Evolutionary conservation across 1,284 basidiomycete genomes (phyloP).

Genomic region (Pyrrhoderma lamaoense): DNA sequence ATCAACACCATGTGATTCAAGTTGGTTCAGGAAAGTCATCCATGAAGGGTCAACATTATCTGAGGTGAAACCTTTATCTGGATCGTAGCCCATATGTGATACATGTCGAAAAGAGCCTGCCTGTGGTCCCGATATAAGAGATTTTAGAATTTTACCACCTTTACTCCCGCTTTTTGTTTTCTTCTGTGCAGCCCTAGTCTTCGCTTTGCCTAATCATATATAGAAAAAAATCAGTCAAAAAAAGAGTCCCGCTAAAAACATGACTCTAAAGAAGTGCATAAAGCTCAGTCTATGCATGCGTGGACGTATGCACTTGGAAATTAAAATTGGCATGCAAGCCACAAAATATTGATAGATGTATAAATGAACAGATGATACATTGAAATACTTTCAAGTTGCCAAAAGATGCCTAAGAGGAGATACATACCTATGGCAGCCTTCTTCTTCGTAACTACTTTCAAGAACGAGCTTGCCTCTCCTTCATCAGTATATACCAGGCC

Average conservation of each 20-base stretch:
- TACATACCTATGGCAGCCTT: conserved; percentile 58
- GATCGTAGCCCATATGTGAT: conserved; percentile 93
- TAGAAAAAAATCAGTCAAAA: conserved; percentile 14
- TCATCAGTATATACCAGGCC: conserved; percentile 90
- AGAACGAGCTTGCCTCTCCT: conserved; percentile 79
- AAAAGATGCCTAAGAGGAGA: conserved; percentile 23
- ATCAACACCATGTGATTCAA: conserved; percentile 68
- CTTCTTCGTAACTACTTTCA: conserved; percentile 77
- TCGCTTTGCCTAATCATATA: conserved; percentile 25
- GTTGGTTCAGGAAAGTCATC: conserved; percentile 68
- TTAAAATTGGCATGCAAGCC: too few species aligned
- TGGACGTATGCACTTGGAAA: too few species aligned
- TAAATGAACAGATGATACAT: too few species aligned
- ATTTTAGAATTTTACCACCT: conserved; percentile 80
- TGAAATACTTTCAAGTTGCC: too few species aligned
- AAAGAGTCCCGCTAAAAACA: too few species aligned
- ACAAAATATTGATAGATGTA: too few species aligned
- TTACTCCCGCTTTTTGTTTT: conserved; percentile 38
- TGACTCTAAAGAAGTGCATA: too few species aligned
- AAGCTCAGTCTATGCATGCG: too few species aligned
- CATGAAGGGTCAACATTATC: conserved; percentile 91
- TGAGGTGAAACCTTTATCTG: conserved; percentile 80
- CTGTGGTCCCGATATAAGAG: conserved; percentile 81
- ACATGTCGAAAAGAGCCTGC: conserved; percentile 82
- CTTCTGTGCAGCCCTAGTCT: conserved; percentile 44